A percentile compares a stretch with the other conserved stretches of the same genome.
These are phyloP conservation scores for Aspergillus sp. DNA, from an alignment of 2,329 filamentous ascomycete species.

Conservation along the genomic window DNA sequence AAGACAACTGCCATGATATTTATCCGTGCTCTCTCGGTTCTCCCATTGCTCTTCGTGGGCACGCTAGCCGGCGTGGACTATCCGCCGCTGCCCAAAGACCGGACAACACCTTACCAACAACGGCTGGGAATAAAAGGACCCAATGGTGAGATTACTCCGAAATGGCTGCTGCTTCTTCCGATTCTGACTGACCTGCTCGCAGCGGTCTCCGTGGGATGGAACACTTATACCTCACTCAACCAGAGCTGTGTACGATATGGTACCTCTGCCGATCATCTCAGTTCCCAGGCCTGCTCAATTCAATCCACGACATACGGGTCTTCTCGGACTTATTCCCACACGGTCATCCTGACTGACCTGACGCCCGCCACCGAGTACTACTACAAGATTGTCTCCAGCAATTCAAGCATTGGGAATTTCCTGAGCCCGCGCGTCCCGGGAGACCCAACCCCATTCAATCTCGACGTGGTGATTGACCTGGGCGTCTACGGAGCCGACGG, in stretches of 20 bases:
- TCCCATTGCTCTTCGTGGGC: constrained; percentile 1
- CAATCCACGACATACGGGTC: constrained; percentile 44
- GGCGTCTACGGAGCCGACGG: constrained; percentile 49
- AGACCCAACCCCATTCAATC: constrained; percentile 47
- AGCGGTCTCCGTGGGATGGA: constrained; percentile 51
- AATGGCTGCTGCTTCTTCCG: background rate
- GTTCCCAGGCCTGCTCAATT: constrained; percentile 37
- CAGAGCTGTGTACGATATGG: constrained; percentile 48
- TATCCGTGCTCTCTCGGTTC: too few species aligned
- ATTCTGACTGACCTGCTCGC: background rate
- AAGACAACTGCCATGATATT: too few species aligned
- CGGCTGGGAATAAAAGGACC: constrained; percentile 45
- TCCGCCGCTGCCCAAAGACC: constrained; percentile 41
- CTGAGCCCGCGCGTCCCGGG: constrained; percentile 47
- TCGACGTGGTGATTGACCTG: constrained; percentile 48
- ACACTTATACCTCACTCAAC: constrained; percentile 44
- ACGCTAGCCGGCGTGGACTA: constrained; percentile 28
- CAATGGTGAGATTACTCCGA: constrained; percentile 31
- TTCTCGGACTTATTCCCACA: constrained; percentile 48
- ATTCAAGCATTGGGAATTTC: constrained; percentile 48
- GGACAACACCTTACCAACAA: constrained; percentile 49
- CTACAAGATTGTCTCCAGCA: constrained; percentile 51
- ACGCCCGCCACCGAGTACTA: constrained; percentile 50
- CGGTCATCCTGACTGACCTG: constrained; percentile 41
- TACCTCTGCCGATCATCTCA: constrained; percentile 33